A percentile compares a stretch with the other conserved stretches of the same genome.
These are phyloP conservation scores for Mitragyna speciosa DNA, from an alignment of 257 asterid genomes.

Conservation along the genomic window DNA sequence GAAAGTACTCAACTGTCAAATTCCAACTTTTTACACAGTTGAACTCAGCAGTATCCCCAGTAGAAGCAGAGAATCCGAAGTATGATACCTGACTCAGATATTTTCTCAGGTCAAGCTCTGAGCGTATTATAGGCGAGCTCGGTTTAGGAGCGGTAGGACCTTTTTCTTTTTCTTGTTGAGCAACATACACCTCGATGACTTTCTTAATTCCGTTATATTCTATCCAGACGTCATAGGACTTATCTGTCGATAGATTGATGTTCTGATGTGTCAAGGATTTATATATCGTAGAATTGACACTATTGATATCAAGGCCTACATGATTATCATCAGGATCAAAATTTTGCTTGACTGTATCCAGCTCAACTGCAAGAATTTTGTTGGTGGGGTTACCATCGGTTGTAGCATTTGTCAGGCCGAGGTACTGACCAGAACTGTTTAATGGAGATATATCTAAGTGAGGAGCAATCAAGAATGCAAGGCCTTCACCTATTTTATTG, in stretches of 20 bases:
- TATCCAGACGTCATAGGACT: slow-evolving; percentile 73
- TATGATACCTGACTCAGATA: slow-evolving; percentile 55
- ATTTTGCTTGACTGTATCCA: slow-evolving; percentile 69
- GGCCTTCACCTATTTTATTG: slow-evolving; percentile 57
- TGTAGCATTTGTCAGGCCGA: slow-evolving; percentile 66
- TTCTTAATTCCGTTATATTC: slow-evolving; percentile 52
- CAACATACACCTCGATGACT: slow-evolving; percentile 34
- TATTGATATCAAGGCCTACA: slow-evolving; percentile 56
- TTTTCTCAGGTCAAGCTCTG: slow-evolving; percentile 25
- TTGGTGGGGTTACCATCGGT: slow-evolving; percentile 51
- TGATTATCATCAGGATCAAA: slow-evolving; percentile 84
- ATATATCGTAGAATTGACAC: slow-evolving; percentile 41
- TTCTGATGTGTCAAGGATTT: slow-evolving; percentile 35
- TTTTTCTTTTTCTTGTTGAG: neutral
- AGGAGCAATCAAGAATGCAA: slow-evolving; percentile 66
- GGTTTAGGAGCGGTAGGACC: slow-evolving; percentile 46
- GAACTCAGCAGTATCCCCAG: slow-evolving; percentile 53
- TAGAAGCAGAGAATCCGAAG: slow-evolving; percentile 84
- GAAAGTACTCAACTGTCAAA: slow-evolving; percentile 50
- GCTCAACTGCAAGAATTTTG: slow-evolving; percentile 69
- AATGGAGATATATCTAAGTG: slow-evolving; percentile 31
- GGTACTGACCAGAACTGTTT: slow-evolving; percentile 61
- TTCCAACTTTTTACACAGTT: slow-evolving; percentile 86
- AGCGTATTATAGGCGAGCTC: slow-evolving; percentile 26
- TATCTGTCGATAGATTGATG: slow-evolving; percentile 47